Conservation (phyloP, 2,329 filamentous ascomycete genomes). For the Botryotinia globosa region DNA sequence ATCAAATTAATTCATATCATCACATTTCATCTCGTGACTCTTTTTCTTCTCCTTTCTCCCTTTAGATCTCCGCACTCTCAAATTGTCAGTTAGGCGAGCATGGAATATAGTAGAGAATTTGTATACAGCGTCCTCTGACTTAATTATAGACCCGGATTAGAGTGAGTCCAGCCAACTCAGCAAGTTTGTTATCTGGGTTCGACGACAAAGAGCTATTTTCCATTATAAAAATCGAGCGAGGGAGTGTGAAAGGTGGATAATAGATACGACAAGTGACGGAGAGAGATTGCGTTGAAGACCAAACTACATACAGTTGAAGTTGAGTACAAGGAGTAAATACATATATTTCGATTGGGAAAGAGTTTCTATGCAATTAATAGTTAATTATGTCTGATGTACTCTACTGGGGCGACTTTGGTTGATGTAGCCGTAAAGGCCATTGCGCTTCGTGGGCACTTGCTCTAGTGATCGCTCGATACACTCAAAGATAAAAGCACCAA, state of each 20-base stretch:
- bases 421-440: not conserved
- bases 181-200: too few species aligned
- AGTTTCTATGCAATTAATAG: too few species aligned
- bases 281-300: too few species aligned
- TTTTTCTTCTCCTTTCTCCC: not conserved
- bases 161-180: too few species aligned
- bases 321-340: not conserved
- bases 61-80: not conserved
- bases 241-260: too few species aligned
- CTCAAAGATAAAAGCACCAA: not conserved
- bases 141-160: fast-evolving
- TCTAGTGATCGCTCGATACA: not conserved
- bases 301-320: not conserved
- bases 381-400: too few species aligned
- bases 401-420: too few species aligned
- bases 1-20: not conserved
- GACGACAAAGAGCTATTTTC: too few species aligned
- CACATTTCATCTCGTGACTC: not conserved
- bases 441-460: not conserved
- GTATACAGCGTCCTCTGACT: too few species aligned
- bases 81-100: too few species aligned
- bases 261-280: not conserved
- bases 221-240: too few species aligned
- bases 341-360: fast-evolving
- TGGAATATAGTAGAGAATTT: too few species aligned